Conservation (phyloP, 2,329 filamentous ascomycete genomes). For the Myriosclerotinia curreyana region DNA sequence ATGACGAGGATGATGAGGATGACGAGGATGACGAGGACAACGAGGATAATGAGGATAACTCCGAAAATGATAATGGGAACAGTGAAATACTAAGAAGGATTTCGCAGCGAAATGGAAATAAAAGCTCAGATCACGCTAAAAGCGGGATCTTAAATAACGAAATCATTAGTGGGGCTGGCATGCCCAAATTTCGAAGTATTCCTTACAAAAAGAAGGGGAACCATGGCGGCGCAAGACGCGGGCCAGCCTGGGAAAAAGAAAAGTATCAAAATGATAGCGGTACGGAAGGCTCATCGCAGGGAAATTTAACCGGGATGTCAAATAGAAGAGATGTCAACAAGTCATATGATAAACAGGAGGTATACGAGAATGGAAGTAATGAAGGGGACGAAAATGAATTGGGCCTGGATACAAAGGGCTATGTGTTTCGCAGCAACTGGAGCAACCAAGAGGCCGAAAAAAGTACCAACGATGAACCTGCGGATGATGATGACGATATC, state of each 20-base stretch:
- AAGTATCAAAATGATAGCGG: background rate
- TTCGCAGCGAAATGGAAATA: background rate
- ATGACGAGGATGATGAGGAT: no score
- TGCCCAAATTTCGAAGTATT: background rate
- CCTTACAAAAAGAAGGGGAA: background rate
- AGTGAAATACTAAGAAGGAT: background rate
- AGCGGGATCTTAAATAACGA: background rate
- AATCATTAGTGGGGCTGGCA: background rate
- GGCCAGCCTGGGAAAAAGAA: conserved; percentile 4
- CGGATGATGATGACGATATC: background rate
- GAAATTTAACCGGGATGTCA: no score
- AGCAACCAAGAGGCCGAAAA: no score
- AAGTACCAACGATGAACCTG: background rate
- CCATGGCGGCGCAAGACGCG: conserved; percentile 5
- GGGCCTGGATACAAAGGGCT: no score
- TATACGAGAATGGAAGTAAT: no score
- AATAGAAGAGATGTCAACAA: no score
- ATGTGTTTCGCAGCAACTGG: no score
- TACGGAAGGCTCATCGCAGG: background rate
- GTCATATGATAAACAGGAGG: no score
- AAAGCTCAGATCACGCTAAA: background rate
- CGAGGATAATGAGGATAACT: background rate
- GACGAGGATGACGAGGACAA: no score
- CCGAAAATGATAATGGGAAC: background rate
- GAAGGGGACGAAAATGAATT: no score